These are phyloP conservation scores for Crucibulum laeve DNA, from an alignment of 768 basidiomycete species.

Conservation along the genomic window DNA sequence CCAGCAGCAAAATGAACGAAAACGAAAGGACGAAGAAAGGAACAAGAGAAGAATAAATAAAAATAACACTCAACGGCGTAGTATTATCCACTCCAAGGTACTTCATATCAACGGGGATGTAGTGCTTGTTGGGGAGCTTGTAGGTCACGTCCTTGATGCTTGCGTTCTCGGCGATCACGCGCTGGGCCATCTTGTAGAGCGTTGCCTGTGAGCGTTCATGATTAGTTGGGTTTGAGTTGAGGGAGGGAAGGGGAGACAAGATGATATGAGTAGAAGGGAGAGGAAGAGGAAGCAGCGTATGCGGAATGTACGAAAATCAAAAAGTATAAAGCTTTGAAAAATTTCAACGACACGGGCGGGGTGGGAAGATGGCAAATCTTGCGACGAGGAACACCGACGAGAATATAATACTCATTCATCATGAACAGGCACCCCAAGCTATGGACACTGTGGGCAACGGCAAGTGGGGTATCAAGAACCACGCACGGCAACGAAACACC, in stretches of 20 bases:
- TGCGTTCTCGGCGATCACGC: conserved; percentile 62
- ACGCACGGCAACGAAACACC: too few relatives aligned
- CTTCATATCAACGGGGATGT: conserved; percentile 81
- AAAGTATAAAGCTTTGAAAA: too few relatives aligned
- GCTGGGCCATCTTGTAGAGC: conserved; percentile 82
- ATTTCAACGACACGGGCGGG: too few relatives aligned
- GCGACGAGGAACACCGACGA: too few relatives aligned
- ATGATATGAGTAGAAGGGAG: neutral
- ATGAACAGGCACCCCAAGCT: too few relatives aligned
- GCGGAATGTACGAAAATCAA: too few relatives aligned
- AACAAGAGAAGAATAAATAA: conserved; percentile 3
- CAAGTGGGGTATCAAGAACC: too few relatives aligned
- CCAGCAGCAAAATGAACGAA: neutral
- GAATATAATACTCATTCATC: too few relatives aligned
- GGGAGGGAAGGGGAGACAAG: neutral
- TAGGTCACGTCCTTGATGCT: conserved; percentile 63
- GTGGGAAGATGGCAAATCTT: too few relatives aligned
- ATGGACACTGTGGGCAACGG: too few relatives aligned
- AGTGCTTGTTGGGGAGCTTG: conserved; percentile 90
- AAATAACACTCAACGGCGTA: conserved; percentile 45
- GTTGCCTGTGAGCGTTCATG: conserved; percentile 58
- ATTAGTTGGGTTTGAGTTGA: neutral
- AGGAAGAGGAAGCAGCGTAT: neutral
- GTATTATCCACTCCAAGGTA: conserved; percentile 70
- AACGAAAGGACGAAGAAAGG: neutral